Base-by-base conservation (phyloP, 2,329 filamentous ascomycete species). In the Pseudocercospora fuligena region DNA sequence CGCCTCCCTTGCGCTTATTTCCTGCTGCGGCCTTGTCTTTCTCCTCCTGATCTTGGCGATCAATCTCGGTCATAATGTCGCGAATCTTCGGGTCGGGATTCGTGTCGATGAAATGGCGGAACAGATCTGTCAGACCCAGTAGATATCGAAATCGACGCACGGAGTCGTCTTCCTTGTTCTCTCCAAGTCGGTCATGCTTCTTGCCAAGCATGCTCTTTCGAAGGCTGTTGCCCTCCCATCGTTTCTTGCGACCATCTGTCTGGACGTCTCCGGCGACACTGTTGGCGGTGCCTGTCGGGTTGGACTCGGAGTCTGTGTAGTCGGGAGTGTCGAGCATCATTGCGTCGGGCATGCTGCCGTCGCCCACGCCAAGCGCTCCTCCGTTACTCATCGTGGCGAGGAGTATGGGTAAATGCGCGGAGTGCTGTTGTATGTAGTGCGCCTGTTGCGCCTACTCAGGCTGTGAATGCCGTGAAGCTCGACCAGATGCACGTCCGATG, bases 71-170 rank as follows among this genome's bases (percentile, higher is more conserved):
- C 86, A 98, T 95, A 73, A 97, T 93, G 66, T 97, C 92, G 74
- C 94, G 92, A 75, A 98, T 95, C 74, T 92, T 92, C 16, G 95
- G 94, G 76, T 99, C 94, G 5, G 94, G 94, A 77, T 97, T 99
- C 8, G 93, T 93, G 77, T 98, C 94, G 81, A 99, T 99, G 80
- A 99, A 99, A 81, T 99, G 95, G 71, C 96, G 93, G 83, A 99
- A 99, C 21, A 99, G 85, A 76, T 99, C 95, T 16, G 95, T 99
- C 61, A 99, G 85, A 27, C 96, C 96, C 14, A 99, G 87, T 1
- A 99, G 87, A 78, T 99, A 99, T 70, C 93, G 90, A 79, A 99
- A 99, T 78, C 95, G 87, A 73, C 94, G 89, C 76, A 98, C 92
- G 0, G 93, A 96, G 76, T 98, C 94, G 84, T 97, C 92, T 82